Conservation (phyloP, 345 rosid species). For the Euphorbia lathyris region DNA sequence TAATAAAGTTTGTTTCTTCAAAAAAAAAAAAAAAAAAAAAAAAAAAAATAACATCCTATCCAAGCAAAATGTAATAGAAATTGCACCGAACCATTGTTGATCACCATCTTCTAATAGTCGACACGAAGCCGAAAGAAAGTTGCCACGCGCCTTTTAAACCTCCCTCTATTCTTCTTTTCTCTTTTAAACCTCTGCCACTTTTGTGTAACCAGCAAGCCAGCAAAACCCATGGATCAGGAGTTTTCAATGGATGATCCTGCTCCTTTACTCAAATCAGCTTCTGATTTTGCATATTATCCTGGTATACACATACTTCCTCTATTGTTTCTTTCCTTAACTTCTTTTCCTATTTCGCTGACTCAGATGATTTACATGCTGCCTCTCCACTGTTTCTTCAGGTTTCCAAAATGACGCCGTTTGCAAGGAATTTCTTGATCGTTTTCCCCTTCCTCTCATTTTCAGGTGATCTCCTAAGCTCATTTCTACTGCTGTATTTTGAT, state of each 20-base stretch:
- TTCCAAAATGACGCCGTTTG: slow-evolving; percentile 57
- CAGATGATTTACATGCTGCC: not conserved
- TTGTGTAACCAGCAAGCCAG: not conserved
- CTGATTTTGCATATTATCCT: slow-evolving; percentile 68
- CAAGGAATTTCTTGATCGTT: slow-evolving; percentile 68
- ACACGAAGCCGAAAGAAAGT: slow-evolving; percentile 17
- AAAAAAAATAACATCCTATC: no score
- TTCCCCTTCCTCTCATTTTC: slow-evolving; percentile 74
- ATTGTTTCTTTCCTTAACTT: not conserved
- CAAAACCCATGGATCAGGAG: slow-evolving; percentile 24
- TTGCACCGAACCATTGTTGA: no score
- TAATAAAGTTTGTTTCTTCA: no score
- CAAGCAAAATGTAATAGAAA: no score
- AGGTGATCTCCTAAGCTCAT: slow-evolving; percentile 28
- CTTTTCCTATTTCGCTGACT: not conserved
- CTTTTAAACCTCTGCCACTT: no score
- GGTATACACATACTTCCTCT: slow-evolving; percentile 25
- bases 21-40: no score
- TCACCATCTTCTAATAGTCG: not conserved
- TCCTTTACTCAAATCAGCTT: slow-evolving; percentile 63
- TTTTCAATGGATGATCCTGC: slow-evolving; percentile 51
- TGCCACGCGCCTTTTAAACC: slow-evolving; percentile 25
- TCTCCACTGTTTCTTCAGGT: slow-evolving; percentile 36
- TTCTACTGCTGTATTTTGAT: not conserved
- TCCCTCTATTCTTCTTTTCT: not conserved